These are phyloP conservation scores for Glycine latifolia DNA, from an alignment of 306 rosid genomes.

Conservation along the genomic window DNA sequence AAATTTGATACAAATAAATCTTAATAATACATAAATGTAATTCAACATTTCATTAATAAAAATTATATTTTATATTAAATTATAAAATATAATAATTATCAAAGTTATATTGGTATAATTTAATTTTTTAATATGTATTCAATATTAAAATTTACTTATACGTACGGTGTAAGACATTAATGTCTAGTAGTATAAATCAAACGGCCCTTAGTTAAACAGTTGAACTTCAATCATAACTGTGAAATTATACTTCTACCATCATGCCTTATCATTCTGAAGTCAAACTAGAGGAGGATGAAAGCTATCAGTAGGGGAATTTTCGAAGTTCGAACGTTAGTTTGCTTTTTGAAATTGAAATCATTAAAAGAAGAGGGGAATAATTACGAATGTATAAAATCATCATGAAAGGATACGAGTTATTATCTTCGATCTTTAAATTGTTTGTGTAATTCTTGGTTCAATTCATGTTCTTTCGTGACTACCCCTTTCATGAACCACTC, in stretches of 20 bases:
- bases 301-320: not conserved
- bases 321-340: not conserved
- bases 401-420: not conserved
- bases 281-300: constrained; percentile 7
- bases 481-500: not conserved
- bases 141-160: not conserved
- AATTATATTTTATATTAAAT: no score
- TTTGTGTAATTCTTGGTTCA: not conserved
- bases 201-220: not conserved
- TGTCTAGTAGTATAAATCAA: not conserved
- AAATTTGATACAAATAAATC: no score
- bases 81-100: no score
- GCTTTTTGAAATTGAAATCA: constrained; percentile 26
- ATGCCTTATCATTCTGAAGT: not conserved
- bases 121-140: no score
- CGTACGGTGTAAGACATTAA: not conserved
- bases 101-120: no score
- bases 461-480: not conserved
- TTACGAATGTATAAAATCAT: constrained; percentile 1
- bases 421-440: constrained; percentile 4
- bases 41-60: no score
- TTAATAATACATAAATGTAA: no score
- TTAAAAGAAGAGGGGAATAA: constrained; percentile 8
- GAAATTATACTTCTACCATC: not conserved
- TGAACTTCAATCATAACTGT: not conserved